These are phyloP conservation scores for Syzygium aromaticum DNA, from an alignment of 345 rosid species.

Conservation along the genomic window DNA sequence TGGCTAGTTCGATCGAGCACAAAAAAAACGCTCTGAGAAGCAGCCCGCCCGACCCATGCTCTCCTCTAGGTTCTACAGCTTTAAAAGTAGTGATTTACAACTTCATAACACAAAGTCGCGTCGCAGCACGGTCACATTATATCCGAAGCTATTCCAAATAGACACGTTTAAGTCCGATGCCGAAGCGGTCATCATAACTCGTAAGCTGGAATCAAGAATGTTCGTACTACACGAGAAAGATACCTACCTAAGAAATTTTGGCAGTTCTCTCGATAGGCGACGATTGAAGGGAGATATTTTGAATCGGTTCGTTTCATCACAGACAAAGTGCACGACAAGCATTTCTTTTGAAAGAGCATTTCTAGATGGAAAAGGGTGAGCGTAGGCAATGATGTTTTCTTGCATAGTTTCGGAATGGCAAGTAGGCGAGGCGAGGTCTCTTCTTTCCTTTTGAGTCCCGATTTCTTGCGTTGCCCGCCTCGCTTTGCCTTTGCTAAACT, in stretches of 20 bases:
- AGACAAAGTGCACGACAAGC: neutral
- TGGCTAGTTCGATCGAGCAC: neutral
- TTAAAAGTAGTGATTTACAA: neutral
- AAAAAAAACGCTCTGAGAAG: neutral
- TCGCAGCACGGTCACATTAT: neutral
- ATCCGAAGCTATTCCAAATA: neutral
- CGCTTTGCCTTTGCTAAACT: neutral
- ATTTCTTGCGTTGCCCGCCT: neutral
- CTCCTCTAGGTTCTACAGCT: neutral
- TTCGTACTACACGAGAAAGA: neutral
- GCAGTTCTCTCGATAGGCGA: neutral
- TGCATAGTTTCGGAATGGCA: neutral
- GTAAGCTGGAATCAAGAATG: neutral
- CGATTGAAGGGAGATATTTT: neutral
- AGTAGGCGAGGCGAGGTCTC: neutral
- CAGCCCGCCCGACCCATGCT: accelerated
- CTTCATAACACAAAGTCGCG: neutral
- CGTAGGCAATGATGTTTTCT: neutral
- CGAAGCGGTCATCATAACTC: neutral
- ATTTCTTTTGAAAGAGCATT: neutral
- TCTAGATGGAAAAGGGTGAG: neutral
- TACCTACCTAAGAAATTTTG: neutral
- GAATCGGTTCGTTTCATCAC: neutral
- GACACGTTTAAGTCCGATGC: neutral
- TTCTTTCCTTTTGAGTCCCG: neutral